Base-by-base conservation (phyloP, 805 yeast genomes). In the Candida chauliodis region DNA sequence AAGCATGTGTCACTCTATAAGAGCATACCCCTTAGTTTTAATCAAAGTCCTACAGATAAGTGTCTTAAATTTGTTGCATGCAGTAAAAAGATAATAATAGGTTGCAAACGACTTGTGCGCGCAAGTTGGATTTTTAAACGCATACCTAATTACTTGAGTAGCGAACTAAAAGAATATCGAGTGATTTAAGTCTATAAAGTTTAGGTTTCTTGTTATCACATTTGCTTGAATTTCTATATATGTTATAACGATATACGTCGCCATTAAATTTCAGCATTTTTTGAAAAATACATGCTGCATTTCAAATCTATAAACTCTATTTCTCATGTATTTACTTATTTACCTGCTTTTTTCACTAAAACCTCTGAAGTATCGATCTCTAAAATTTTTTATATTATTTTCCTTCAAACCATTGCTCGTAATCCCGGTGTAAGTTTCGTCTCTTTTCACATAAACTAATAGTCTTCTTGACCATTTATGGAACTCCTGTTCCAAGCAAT, bases 391-490 rank as follows among this genome's bases (percentile, higher is more conserved):
- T 19, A 82, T 80, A 42, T 75, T 72, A 10, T 60, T 52, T 5
- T 69, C 67, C 38, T 71, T 64, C 49, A 76, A 61, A 8, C 73
- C 70, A 36, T 63, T 63, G 32, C 57, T 59, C 3, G 71, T 65
- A 19, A 62, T 57, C 1, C 87, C 86, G 34, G 73, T 61, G 53
- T 71, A 78, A 9, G 17, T 32, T 0, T 49, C 61, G 16, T 66
- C 79, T 38, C 85, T 65, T 53, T 87, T 82, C 35, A 80, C 80
- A 54, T 91, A 91, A 5, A 85, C 91, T 41, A 91, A 59, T 36
- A 91, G 66, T 49, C 96, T 70, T 56, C 99, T 71, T 14, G 96
- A 84, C 99, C 99, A 93, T 57, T 83, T 87, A 60, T 85, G 80
- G 62, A 93, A 93, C 46, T 79, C 86, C 58, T 93, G 99, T 27